These are phyloP conservation scores for Mrakia gelida DNA, from an alignment of 768 basidiomycete species.

Conservation along the genomic window DNA sequence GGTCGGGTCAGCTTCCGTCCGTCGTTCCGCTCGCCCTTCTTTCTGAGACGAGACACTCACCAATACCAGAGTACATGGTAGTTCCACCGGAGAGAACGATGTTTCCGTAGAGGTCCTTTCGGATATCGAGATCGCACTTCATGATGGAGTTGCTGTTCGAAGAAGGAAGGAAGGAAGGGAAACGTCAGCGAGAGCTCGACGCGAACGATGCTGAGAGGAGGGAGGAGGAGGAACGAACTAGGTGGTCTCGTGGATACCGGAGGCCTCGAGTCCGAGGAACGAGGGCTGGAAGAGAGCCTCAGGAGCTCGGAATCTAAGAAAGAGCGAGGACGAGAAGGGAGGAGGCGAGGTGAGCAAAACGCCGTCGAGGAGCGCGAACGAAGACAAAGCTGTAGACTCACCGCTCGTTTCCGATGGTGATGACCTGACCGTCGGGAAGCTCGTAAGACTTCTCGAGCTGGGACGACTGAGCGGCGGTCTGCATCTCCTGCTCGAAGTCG, in stretches of 20 bases:
- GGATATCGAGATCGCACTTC: constrained; percentile 58
- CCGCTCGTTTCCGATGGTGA: constrained; percentile 90
- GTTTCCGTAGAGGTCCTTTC: constrained; percentile 59
- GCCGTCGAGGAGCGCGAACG: neutral
- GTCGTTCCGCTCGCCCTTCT: too few species aligned
- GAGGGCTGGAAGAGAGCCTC: constrained; percentile 70
- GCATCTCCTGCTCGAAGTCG: constrained; percentile 89
- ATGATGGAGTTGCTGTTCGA: constrained; percentile 41
- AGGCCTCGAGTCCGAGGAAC: constrained; percentile 68
- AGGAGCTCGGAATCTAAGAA: constrained; percentile 56
- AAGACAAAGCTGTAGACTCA: constrained; percentile 39
- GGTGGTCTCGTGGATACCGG: constrained; percentile 90
- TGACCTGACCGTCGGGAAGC: constrained; percentile 87
- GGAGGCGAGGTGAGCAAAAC: neutral
- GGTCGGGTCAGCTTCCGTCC: neutral
- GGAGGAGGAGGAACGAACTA: constrained; percentile 38
- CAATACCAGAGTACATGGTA: constrained; percentile 93
- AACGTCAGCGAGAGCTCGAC: too few species aligned
- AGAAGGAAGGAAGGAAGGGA: neutral
- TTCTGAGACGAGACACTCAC: constrained; percentile 33
- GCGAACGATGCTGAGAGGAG: neutral
- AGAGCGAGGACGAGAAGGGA: neutral
- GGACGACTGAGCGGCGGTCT: constrained; percentile 82
- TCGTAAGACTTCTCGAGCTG: constrained; percentile 91
- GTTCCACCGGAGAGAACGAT: constrained; percentile 85